Base-by-base conservation (phyloP, 805 yeast genomes). In the Pichia heedii region DNA sequence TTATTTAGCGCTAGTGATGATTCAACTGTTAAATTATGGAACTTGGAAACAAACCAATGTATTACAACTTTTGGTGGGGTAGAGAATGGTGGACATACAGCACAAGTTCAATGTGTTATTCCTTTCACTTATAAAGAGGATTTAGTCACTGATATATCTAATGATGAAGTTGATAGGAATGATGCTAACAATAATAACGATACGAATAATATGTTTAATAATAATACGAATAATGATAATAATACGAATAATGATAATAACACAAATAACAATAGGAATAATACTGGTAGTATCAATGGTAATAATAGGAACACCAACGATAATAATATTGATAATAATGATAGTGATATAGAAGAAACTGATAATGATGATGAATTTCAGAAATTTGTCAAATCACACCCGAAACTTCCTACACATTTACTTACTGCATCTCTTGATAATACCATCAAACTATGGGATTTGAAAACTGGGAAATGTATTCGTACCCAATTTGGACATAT, bases 401-500 rank as follows among this genome's bases (percentile, higher is more conserved):
- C 54, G 15, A 63, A 68, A 40, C 76, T 77, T 46, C 96, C 97
- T 13, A 81, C 95, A 0, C 95, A 90, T 63, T 61, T 89, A 44
- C 64, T 89, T 22, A 82, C 96, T 0, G 87, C 94, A 15, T 86
- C 96, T 1, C 67, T 90, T 47, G 97, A 89, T 62, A 88, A 88
- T 62, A 89, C 97, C 7, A 87, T 89, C 61, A 87, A 89, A 60
- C 62, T 90, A 39, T 89, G 97, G 97, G 94, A 87, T 53, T 82
- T 88, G 26, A 70, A 70, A 49, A 77, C 93, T 1, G 96, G 97
- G 4, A 77, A 79, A 60, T 90, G 97, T 57, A 76, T 88, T 11
- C 72, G 96, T 45, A 93, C 98, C 0, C 90, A 93, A 62, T 93
- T 90, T 67, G 98, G 98, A 3, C 98, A 93, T 59, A 87, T 90